These are phyloP conservation scores for Hortaea werneckii DNA, from an alignment of 2,329 filamentous ascomycete species.

Conservation along the genomic window DNA sequence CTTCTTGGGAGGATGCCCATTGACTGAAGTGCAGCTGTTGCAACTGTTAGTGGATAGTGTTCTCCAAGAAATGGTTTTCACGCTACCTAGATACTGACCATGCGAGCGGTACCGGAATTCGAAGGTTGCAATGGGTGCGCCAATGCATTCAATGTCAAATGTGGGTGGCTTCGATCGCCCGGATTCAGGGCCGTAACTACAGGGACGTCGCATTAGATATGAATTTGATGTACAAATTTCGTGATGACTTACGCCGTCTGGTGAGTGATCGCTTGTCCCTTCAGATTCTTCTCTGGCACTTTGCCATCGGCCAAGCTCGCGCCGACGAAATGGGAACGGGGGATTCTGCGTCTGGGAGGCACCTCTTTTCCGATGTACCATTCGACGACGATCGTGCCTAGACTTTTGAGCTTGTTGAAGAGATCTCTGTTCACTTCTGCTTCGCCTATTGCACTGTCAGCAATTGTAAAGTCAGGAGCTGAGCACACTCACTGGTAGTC, in stretches of 20 bases:
- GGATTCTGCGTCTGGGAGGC: not conserved
- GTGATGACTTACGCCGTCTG: constrained; percentile 1
- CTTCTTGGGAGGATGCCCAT: constrained; percentile 7
- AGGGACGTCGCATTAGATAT: no score
- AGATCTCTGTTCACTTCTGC: not conserved
- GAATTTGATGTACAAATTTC: no score
- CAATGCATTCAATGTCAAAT: not conserved
- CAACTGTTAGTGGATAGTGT: not conserved
- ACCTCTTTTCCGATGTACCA: not conserved
- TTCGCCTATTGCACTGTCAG: not conserved
- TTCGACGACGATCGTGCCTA: constrained; percentile 1
- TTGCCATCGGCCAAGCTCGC: not conserved
- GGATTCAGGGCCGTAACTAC: no score
- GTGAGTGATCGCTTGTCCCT: constrained; percentile 4
- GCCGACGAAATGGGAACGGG: not conserved
- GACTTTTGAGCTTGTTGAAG: not conserved
- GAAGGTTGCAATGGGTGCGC: constrained; percentile 1
- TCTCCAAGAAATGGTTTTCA: not conserved
- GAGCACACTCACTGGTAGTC: not conserved
- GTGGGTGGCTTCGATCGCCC: no score
- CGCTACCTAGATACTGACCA: not conserved
- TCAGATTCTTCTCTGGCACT: constrained; percentile 5
- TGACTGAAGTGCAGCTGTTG: not conserved
- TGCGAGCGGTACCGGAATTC: constrained; percentile 6
- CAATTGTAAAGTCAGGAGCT: not conserved